Evolutionary conservation across 257 asterid genomes (phyloP).

Genomic region (Salvia splendens): DNA sequence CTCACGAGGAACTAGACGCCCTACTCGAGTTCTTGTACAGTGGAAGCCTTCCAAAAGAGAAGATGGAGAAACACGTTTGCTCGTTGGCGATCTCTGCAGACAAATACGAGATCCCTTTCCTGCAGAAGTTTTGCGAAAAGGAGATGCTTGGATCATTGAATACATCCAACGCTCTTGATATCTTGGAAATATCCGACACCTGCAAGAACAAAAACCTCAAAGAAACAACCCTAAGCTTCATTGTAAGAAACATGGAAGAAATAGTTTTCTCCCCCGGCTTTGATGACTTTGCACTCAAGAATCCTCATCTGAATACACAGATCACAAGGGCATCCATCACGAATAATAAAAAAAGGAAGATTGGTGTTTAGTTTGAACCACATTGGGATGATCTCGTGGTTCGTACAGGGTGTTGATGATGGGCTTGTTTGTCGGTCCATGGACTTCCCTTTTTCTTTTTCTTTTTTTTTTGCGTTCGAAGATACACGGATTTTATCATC

Average conservation of each 20-base stretch:
- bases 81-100: constrained; percentile 81
- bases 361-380: too few species aligned
- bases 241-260: constrained; percentile 88
- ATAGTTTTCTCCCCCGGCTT: constrained; percentile 70
- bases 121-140: constrained; percentile 67
- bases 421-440: too few species aligned
- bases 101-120: constrained; percentile 77
- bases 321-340: constrained; percentile 82
- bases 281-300: constrained; percentile 83
- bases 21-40: constrained; percentile 72
- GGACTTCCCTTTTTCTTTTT: too few species aligned
- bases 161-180: constrained; percentile 71
- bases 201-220: constrained; percentile 64
- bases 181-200: constrained; percentile 75
- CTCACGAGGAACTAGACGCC: constrained; percentile 59
- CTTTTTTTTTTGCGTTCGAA: too few species aligned
- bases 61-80: constrained; percentile 65
- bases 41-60: constrained; percentile 63
- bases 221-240: constrained; percentile 70
- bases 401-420: too few species aligned
- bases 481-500: too few species aligned
- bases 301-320: constrained; percentile 86
- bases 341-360: too few species aligned
- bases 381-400: too few species aligned
- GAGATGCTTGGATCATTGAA: constrained; percentile 67